Percentiles rank a stretch among this genome's conserved stretches.
Evolutionary conservation across 257 asterid species (phyloP).

Genomic region (Nicotiana attenuata): DNA sequence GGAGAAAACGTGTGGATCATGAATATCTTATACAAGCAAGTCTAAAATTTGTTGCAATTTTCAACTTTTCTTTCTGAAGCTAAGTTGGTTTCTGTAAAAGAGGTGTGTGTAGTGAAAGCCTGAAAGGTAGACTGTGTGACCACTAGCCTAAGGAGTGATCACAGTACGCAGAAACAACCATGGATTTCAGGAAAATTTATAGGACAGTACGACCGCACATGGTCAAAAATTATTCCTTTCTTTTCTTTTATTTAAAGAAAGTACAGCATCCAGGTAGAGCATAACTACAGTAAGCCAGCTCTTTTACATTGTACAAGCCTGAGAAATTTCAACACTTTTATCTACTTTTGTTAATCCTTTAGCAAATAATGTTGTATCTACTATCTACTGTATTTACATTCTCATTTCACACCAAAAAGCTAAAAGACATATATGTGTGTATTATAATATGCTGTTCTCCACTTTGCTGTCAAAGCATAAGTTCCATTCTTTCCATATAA

Average conservation of each 20-base stretch:
- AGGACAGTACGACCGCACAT: background rate
- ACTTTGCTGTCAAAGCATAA: background rate
- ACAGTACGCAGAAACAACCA: no score
- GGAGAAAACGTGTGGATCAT: background rate
- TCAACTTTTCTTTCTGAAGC: background rate
- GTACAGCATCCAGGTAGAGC: background rate
- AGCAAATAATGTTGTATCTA: background rate
- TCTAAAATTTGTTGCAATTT: background rate
- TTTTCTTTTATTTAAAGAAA: no score
- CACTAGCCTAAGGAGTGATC: background rate
- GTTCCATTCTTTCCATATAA: background rate
- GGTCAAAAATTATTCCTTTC: background rate
- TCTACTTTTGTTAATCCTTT: background rate
- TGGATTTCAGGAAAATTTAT: background rate
- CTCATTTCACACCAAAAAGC: background rate
- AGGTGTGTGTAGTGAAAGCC: background rate
- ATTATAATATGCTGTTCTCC: background rate
- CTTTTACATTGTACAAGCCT: background rate
- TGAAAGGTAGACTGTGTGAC: background rate
- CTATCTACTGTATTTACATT: background rate
- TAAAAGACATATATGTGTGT: background rate
- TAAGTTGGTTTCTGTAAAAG: background rate
- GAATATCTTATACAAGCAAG: background rate
- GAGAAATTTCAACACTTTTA: background rate
- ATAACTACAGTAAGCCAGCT: background rate